A percentile compares a stretch with the other conserved stretches of the same genome.
These are phyloP conservation scores for Lizonia empirigonia DNA, from an alignment of 2,329 filamentous ascomycete species.

Conservation along the genomic window DNA sequence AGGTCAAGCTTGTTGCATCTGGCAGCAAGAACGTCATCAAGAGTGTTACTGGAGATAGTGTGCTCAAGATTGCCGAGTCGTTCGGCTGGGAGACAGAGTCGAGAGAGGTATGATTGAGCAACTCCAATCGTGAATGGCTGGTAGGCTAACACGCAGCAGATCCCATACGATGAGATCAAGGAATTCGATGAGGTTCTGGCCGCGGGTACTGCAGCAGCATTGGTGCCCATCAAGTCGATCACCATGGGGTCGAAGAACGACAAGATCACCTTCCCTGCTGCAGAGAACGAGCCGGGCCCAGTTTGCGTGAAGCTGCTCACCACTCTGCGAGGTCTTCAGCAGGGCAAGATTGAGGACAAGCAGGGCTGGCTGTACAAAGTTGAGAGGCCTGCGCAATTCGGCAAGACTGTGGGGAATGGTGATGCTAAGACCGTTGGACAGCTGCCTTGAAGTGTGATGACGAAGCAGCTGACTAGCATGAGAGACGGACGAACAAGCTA, in stretches of 20 bases:
- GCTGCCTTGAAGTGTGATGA: slow-evolving; percentile 33
- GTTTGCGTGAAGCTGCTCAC: slow-evolving; percentile 73
- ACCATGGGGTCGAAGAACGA: slow-evolving; percentile 68
- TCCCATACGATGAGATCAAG: slow-evolving; percentile 67
- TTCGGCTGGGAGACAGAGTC: slow-evolving; percentile 87
- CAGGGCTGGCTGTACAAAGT: slow-evolving; percentile 72
- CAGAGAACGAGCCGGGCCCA: slow-evolving; percentile 72
- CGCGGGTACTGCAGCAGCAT: slow-evolving; percentile 85
- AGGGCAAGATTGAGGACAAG: slow-evolving; percentile 75
- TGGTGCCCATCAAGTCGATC: slow-evolving; percentile 92
- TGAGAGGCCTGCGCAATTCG: slow-evolving; percentile 48
- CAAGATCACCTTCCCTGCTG: slow-evolving; percentile 61
- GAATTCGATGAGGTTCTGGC: slow-evolving; percentile 82
- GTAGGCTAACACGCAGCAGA: slow-evolving; percentile 50
- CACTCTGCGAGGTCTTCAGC: slow-evolving; percentile 84
- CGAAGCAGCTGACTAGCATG: background rate
- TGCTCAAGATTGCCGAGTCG: slow-evolving; percentile 74
- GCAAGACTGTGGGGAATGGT: slow-evolving; percentile 28
- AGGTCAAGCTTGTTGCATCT: slow-evolving; percentile 79
- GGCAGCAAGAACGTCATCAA: slow-evolving; percentile 87
- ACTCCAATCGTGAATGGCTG: background rate
- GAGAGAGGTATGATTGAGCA: slow-evolving; percentile 60
- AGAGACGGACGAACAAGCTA: background rate
- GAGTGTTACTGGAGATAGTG: slow-evolving; percentile 80
- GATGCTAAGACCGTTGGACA: slow-evolving; percentile 42